A percentile compares a stretch with the other conserved stretches of the same genome.
Conservation (phyloP, 345 rosid species). For the Aegle marmelos region DNA sequence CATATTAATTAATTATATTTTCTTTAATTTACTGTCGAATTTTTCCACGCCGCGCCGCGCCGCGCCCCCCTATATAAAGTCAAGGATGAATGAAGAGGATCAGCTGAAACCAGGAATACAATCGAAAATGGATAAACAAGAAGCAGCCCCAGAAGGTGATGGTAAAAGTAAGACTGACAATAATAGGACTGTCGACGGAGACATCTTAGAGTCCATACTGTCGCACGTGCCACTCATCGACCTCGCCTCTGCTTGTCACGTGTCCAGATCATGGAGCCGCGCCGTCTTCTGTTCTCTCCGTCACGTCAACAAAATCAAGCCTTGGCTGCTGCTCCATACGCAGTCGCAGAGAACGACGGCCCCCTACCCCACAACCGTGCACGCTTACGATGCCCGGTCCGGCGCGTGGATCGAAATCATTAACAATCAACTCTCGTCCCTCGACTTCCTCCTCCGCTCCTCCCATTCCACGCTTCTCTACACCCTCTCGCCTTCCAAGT, state of each 20-base stretch:
- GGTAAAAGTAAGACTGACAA: too few relatives aligned
- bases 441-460: conserved; percentile 40
- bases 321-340: conserved; percentile 65
- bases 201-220: conserved; percentile 49
- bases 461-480: conserved; percentile 61
- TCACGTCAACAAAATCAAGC: conserved; percentile 36
- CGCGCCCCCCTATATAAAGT: too few relatives aligned
- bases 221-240: conserved; percentile 54
- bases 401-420: conserved; percentile 50
- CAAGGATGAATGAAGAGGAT: too few relatives aligned
- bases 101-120: neutral
- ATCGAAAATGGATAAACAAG: neutral
- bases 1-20: too few relatives aligned
- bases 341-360: conserved; percentile 46
- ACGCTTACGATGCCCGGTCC: conserved; percentile 77
- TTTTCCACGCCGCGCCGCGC: too few relatives aligned
- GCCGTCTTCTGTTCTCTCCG: conserved; percentile 67
- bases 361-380: conserved; percentile 31
- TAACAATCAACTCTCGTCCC: conserved; percentile 14
- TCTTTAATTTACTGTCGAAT: too few relatives aligned
- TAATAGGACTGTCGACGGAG: conserved; percentile 34
- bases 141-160: too few relatives aligned
- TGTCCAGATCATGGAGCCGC: conserved; percentile 65
- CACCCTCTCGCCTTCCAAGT: conserved; percentile 44
- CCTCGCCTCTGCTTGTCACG: conserved; percentile 55